phyloP scores from a whole-genome alignment of 768 basidiomycete species.

The Lentinula detonsa region DNA sequence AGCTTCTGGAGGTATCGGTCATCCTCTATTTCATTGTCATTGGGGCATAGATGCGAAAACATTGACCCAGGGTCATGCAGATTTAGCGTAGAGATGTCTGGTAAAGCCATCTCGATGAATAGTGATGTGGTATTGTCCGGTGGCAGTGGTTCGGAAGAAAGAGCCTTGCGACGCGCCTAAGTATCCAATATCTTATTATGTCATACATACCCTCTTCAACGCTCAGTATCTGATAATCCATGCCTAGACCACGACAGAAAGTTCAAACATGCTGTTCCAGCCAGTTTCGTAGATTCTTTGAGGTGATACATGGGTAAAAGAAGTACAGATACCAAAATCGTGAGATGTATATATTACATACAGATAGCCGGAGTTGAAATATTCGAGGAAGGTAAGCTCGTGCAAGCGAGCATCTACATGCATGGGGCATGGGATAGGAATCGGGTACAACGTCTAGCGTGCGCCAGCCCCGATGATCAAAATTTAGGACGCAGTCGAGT shows the following conservation, averaged over 20 bases:
- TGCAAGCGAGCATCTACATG: neutral
- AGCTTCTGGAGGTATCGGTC: constrained; percentile 54
- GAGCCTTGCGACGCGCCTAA: neutral
- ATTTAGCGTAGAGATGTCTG: constrained; percentile 40
- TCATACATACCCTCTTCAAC: neutral
- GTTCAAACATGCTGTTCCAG: neutral
- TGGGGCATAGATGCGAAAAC: constrained; percentile 17
- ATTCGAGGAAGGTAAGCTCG: neutral
- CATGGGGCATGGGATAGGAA: too few species aligned
- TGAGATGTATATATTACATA: neutral
- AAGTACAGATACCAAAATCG: neutral
- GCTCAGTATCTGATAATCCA: too few species aligned
- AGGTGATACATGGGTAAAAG: constrained; percentile 9
- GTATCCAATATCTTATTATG: neutral
- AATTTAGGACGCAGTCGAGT: neutral
- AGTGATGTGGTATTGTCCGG: neutral
- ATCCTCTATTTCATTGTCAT: constrained; percentile 25
- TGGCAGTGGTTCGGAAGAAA: neutral
- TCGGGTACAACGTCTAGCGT: neutral
- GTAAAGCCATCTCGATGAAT: constrained; percentile 27
- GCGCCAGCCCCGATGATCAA: neutral
- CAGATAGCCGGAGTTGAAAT: neutral
- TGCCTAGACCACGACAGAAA: too few species aligned
- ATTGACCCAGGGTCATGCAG: constrained; percentile 29
- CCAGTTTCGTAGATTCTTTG: neutral